A percentile compares a stretch with the other conserved stretches of the same genome.
Conservation (phyloP, 805 yeast species). For the Barnettozyma sucrosica region DNA sequence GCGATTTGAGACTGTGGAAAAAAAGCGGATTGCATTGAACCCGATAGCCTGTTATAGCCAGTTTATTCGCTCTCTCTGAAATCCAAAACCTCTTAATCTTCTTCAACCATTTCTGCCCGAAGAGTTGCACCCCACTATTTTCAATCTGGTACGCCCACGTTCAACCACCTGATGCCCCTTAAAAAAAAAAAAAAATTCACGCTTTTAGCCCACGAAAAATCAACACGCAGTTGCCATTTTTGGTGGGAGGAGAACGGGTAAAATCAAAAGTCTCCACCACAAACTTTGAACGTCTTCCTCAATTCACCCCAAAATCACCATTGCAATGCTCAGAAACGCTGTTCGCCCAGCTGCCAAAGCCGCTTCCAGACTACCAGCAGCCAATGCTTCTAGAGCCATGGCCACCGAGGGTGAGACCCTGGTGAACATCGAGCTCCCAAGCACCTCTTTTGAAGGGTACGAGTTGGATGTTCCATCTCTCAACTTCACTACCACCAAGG, state of each 20-base stretch:
- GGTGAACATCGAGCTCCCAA: conserved; percentile 61
- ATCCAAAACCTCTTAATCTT: neutral
- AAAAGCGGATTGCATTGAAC: too few species aligned
- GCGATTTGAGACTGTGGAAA: neutral
- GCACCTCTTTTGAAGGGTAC: conserved; percentile 80
- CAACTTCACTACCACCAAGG: conserved; percentile 73
- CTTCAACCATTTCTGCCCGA: too few species aligned
- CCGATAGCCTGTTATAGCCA: neutral
- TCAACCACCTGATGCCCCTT: neutral
- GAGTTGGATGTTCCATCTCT: conserved; percentile 68
- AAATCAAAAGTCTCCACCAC: neutral
- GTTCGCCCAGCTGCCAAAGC: conserved; percentile 5
- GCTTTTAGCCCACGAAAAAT: neutral
- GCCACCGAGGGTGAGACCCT: conserved; percentile 26
- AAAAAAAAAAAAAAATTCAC: neutral
- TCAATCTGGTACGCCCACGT: neutral
- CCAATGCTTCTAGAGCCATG: conserved; percentile 20
- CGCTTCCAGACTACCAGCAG: conserved; percentile 11
- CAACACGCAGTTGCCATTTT: neutral
- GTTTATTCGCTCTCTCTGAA: neutral
- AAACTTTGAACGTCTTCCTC: neutral
- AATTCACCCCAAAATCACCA: neutral
- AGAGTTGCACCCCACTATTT: neutral
- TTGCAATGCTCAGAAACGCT: conserved; percentile 1
- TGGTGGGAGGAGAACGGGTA: neutral